phyloP scores from a whole-genome alignment of 441 rosid genomes.

The Viola pubescens region DNA sequence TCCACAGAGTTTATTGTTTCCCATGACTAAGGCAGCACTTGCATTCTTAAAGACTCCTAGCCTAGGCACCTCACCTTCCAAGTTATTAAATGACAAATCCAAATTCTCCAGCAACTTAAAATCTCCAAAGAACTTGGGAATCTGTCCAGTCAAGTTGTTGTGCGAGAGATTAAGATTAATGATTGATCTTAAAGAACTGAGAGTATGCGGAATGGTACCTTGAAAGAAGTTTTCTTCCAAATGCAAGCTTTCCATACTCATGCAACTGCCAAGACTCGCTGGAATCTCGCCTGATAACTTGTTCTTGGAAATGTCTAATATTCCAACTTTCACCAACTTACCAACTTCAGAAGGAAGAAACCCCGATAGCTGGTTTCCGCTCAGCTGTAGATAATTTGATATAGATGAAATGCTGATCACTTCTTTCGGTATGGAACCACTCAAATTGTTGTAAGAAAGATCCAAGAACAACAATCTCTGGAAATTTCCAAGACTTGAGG shows the following conservation, averaged over 20 bases:
- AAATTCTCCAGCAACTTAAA: constrained; percentile 5
- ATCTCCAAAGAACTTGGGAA: constrained; percentile 1
- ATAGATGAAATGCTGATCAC: neutral
- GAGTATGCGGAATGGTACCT: constrained; percentile 6
- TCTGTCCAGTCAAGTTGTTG: constrained; percentile 12
- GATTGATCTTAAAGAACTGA: constrained; percentile 10
- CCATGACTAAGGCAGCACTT: constrained; percentile 8
- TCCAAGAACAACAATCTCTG: neutral
- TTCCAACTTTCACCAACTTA: neutral
- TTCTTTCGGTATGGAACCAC: constrained; percentile 9
- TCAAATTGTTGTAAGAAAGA: constrained; percentile 4
- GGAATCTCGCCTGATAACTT: constrained; percentile 17
- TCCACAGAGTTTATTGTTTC: constrained; percentile 16
- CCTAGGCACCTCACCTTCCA: constrained; percentile 10
- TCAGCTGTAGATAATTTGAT: neutral
- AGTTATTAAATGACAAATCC: constrained; percentile 18
- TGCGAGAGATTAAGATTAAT: constrained; percentile 2
- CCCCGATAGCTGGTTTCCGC: constrained; percentile 7
- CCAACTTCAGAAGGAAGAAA: constrained; percentile 3
- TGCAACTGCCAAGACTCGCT: constrained; percentile 5
- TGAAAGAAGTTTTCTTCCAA: constrained; percentile 10
- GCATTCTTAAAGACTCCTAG: constrained; percentile 12
- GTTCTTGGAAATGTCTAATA: constrained; percentile 8
- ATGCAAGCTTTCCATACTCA: constrained; percentile 1
- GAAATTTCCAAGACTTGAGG: constrained; percentile 7